These are phyloP conservation scores for Wilhelminamyces savonicus DNA, from an alignment of 805 yeast species.

Conservation along the genomic window DNA sequence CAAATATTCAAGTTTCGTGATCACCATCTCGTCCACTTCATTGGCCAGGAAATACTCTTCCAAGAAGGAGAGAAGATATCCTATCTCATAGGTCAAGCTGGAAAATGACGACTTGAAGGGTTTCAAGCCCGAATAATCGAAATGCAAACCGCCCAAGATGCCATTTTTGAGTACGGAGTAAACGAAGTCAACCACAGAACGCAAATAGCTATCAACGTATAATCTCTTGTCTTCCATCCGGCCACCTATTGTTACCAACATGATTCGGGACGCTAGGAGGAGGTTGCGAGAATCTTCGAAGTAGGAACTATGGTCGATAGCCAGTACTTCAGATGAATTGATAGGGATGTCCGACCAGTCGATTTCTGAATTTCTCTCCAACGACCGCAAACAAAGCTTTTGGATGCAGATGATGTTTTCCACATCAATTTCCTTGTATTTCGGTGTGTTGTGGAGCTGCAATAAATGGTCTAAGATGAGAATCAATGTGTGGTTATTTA, in stretches of 20 bases:
- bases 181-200: constrained; percentile 34
- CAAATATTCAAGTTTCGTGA: constrained; percentile 57
- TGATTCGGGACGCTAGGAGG: constrained; percentile 25
- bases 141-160: constrained; percentile 7
- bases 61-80: constrained; percentile 5
- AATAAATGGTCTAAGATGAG: constrained; percentile 18
- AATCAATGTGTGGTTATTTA: constrained; percentile 1
- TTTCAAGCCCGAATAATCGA: constrained; percentile 1
- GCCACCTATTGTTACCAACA: constrained; percentile 37
- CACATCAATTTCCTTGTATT: constrained; percentile 8
- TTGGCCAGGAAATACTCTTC: constrained; percentile 5
- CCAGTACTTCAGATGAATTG: not conserved
- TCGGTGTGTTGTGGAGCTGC: constrained; percentile 14
- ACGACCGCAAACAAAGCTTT: constrained; percentile 18
- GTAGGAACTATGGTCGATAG: constrained; percentile 1
- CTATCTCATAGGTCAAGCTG: constrained; percentile 9
- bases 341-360: constrained; percentile 7
- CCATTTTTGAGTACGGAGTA: constrained; percentile 24
- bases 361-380: constrained; percentile 14
- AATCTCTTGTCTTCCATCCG: constrained; percentile 37
- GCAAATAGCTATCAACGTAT: constrained; percentile 39
- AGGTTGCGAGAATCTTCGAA: constrained; percentile 15
- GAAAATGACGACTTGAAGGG: constrained; percentile 5
- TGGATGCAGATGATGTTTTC: constrained; percentile 15
- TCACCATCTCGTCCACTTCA: constrained; percentile 37